Conservation (phyloP, 1,284 basidiomycete species). For the Boletellus deceptivus region DNA sequence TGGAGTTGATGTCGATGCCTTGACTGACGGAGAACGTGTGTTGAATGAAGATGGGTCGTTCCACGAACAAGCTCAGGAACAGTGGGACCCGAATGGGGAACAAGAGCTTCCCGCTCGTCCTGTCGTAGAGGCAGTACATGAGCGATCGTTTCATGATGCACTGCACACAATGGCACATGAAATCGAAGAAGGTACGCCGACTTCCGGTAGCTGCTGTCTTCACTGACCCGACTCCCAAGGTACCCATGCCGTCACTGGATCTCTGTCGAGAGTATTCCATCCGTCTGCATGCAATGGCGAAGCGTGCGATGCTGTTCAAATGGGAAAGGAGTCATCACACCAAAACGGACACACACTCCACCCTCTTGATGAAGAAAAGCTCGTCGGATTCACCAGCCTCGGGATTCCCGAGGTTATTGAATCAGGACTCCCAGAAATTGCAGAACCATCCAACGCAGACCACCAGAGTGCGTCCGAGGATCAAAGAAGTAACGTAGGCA, state of each 20-base stretch:
- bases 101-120: constrained; percentile 52
- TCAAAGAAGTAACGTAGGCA: constrained; percentile 18
- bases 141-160: constrained; percentile 37
- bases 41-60: constrained; percentile 54
- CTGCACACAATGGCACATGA: constrained; percentile 40
- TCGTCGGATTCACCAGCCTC: constrained; percentile 60
- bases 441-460: constrained; percentile 37
- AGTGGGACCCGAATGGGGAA: constrained; percentile 82
- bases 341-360: constrained; percentile 55
- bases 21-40: constrained; percentile 78
- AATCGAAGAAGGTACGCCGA: constrained; percentile 49
- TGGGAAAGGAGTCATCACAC: constrained; percentile 36
- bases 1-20: constrained; percentile 90
- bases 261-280: constrained; percentile 38
- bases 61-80: constrained; percentile 52
- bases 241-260: constrained; percentile 38
- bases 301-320: neutral
- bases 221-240: constrained; percentile 34
- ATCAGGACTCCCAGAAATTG: constrained; percentile 33
- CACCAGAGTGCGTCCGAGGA: constrained; percentile 20
- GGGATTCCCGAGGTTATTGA: constrained; percentile 67
- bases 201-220: neutral
- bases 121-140: constrained; percentile 40
- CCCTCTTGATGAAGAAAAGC: constrained; percentile 50
- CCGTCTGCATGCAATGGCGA: constrained; percentile 25